Conservation (phyloP, 1,139 yeast genomes). For the Trichomonascaceae sp. region DNA sequence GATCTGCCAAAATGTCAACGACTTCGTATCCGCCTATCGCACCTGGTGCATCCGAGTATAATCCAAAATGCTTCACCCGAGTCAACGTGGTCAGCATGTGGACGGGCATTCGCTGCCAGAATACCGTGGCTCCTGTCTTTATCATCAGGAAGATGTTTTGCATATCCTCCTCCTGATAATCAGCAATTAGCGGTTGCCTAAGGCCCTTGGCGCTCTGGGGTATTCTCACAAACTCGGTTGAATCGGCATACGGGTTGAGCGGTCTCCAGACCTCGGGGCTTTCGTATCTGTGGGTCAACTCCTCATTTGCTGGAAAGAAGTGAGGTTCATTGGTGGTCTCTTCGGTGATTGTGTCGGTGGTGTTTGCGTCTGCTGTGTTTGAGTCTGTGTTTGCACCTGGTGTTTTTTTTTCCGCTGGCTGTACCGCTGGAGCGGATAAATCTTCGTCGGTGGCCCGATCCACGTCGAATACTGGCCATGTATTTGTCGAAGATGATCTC, state of each 20-base stretch:
- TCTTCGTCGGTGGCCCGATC: no score
- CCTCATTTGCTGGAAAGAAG: no score
- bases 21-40: constrained; percentile 24
- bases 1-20: constrained; percentile 20
- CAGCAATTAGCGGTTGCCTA: constrained; percentile 12
- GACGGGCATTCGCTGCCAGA: constrained; percentile 26
- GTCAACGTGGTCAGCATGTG: constrained; percentile 25
- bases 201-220: neutral
- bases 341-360: no score
- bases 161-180: constrained; percentile 9
- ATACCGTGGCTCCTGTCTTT: constrained; percentile 25
- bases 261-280: constrained; percentile 9
- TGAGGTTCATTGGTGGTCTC: no score
- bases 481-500: no score
- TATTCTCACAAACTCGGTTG: constrained; percentile 2
- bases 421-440: no score
- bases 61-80: constrained; percentile 22
- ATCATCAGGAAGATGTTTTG: constrained; percentile 22
- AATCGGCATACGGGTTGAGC: constrained; percentile 7
- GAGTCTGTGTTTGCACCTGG: no score
- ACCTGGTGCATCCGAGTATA: constrained; percentile 24
- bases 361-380: no score
- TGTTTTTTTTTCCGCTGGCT: no score
- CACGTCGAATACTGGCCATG: no score
- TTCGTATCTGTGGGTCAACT: no score